Base-by-base conservation (phyloP, 345 rosid species). In the Raphanus raphanistrum region DNA sequence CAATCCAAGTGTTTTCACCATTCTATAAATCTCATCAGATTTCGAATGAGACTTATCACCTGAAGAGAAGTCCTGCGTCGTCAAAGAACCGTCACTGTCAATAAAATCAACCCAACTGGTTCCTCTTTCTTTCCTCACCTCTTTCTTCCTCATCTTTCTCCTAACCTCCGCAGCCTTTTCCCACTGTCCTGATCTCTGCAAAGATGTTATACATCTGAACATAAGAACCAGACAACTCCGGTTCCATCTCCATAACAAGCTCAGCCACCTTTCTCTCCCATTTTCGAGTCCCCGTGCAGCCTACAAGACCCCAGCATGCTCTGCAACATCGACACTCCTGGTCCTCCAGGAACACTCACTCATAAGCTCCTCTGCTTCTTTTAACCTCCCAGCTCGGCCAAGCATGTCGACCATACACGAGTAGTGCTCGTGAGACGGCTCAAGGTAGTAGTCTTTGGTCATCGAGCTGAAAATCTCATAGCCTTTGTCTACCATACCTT, bases 361-460 rank as follows among this genome's bases (percentile, higher is more conserved):
- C 84, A 92, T 74, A 64, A 90, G 69, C 75, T 84, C 85, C 79
- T 92, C 92, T 57, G 96, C 98, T 58, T 92, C 97, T 21, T 84
- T 45, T 15, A 94, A 79, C 68, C 86, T 79, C 79, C 97, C 97
- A 69, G 88, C 90, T 64, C 97, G 90, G 11, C 96, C 97, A 66
- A 94, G 79, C 92, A 92, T 84, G 79, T 94, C 98, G 10, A 92
- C 98, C 92, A 94, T 85, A 78, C 97, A 90, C 11, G 97, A 90
- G 82, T 86, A 94, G 72, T 94, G 98, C 84, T 89, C 92, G 4
- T 85, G 82, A 48, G 81, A 84, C 65, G 94, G 92, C 73, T 88
- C 83, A n/a, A 90, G 90, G 16, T 76, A 73, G 75, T 88, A 85
- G 60, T 89, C 89, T 69, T 75, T 72, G 6, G 78, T 62, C 96